A percentile compares a stretch with the other conserved stretches of the same genome.
Evolutionary conservation across 108 stramenopile genomes (phyloP).

Genomic region (Parmales sp.): DNA sequence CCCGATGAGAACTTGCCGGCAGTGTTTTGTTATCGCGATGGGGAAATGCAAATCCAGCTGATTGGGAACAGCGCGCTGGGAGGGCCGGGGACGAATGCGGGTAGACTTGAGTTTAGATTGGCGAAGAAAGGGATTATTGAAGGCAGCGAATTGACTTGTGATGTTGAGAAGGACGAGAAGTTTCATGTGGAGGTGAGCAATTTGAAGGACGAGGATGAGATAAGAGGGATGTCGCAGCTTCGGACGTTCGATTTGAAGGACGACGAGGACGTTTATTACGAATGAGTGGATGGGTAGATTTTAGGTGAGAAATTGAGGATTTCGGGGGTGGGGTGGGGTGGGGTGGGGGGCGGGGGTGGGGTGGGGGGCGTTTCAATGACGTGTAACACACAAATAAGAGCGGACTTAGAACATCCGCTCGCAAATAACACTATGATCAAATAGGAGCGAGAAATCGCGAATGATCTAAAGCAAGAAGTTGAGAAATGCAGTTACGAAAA

Average conservation of each 20-base stretch:
- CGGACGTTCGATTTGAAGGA: background rate
- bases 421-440: too few relatives aligned
- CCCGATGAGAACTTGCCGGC: conserved; percentile 75
- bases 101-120: conserved; percentile 40
- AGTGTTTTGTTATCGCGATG: conserved; percentile 76
- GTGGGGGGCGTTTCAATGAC: too few relatives aligned
- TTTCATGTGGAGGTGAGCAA: background rate
- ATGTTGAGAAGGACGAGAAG: conserved; percentile 25
- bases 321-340: too few relatives aligned
- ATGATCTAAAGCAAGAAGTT: too few relatives aligned
- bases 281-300: too few relatives aligned
- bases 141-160: conserved; percentile 27
- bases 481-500: too few relatives aligned
- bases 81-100: conserved; percentile 22
- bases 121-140: conserved; percentile 37
- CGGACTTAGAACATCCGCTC: too few relatives aligned
- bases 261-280: conserved; percentile 1
- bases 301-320: too few relatives aligned
- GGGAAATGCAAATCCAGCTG: conserved; percentile 67
- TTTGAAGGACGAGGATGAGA: background rate
- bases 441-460: too few relatives aligned
- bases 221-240: background rate
- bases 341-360: too few relatives aligned
- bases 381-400: too few relatives aligned
- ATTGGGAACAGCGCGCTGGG: conserved; percentile 33